Percentiles rank a stretch among this genome's conserved stretches.
Conservation (phyloP, 306 rosid genomes). For the Nissolia schottii region DNA sequence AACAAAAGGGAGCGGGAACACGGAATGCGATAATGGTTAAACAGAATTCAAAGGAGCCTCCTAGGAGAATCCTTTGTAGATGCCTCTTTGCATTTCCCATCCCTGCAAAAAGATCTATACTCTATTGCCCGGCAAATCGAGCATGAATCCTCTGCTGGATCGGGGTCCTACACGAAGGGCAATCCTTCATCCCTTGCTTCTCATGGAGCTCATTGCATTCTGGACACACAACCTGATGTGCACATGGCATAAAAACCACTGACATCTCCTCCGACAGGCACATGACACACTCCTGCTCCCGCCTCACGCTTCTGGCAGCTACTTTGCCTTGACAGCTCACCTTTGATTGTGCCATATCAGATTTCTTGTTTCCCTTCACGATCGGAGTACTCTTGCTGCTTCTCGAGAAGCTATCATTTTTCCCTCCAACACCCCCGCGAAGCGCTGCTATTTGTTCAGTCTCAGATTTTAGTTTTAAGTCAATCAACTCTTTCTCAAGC, state of each 20-base stretch:
- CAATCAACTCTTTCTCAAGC: slow-evolving; percentile 43
- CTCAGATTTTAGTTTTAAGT: slow-evolving; percentile 28
- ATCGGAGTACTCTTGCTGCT: slow-evolving; percentile 1
- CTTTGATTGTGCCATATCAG: neutral
- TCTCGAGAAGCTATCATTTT: slow-evolving; percentile 18
- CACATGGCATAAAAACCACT: slow-evolving; percentile 65
- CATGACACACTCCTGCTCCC: slow-evolving; percentile 69
- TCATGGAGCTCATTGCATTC: slow-evolving; percentile 61
- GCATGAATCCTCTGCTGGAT: slow-evolving; percentile 48
- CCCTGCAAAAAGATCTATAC: neutral
- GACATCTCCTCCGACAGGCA: slow-evolving; percentile 66
- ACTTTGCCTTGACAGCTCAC: slow-evolving; percentile 10
- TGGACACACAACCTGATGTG: slow-evolving; percentile 61
- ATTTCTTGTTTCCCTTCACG: slow-evolving; percentile 24
- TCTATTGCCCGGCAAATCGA: slow-evolving; percentile 23
- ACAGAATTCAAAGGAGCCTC: slow-evolving; percentile 10
- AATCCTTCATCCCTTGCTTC: slow-evolving; percentile 65
- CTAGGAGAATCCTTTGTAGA: neutral
- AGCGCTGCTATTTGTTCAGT: slow-evolving; percentile 48
- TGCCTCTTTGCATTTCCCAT: slow-evolving; percentile 4
- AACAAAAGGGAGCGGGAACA: neutral
- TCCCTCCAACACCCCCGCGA: slow-evolving; percentile 26
- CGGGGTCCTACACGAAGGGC: slow-evolving; percentile 66
- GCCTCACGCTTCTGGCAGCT: slow-evolving; percentile 30
- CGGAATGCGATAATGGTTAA: slow-evolving; percentile 3